These are phyloP conservation scores for Solanum rostratum DNA, from an alignment of 257 asterid genomes.

Conservation along the genomic window DNA sequence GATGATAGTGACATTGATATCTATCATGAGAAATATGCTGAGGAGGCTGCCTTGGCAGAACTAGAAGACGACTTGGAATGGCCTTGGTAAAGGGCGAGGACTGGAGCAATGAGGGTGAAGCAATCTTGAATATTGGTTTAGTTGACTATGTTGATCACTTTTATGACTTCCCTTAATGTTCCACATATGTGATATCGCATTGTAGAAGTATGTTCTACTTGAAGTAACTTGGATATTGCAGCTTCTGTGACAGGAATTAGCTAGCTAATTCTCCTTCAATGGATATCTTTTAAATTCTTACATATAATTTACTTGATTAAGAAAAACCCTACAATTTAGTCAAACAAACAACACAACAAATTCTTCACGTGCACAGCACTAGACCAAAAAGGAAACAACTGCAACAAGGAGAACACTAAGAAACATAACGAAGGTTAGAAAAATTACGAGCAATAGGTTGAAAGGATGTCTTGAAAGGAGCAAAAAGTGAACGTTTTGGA, in stretches of 20 bases:
- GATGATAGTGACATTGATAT: not conserved
- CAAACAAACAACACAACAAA: too few species aligned
- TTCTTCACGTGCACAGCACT: too few species aligned
- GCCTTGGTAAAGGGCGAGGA: not conserved
- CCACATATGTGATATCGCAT: not conserved
- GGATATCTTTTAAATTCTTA: too few species aligned
- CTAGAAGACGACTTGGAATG: not conserved
- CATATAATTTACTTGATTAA: too few species aligned
- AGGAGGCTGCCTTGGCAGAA: not conserved
- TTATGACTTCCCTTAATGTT: too few species aligned
- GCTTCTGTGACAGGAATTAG: slow-evolving; percentile 26
- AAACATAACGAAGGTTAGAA: not conserved
- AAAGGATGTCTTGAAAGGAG: slow-evolving; percentile 33
- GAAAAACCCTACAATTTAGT: too few species aligned
- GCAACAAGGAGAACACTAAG: not conserved
- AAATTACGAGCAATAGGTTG: slow-evolving; percentile 52
- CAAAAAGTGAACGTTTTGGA: slow-evolving; percentile 24
- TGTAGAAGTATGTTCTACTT: too few species aligned
- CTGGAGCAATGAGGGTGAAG: not conserved
- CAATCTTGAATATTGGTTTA: not conserved
- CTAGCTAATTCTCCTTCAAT: too few species aligned
- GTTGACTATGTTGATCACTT: not conserved
- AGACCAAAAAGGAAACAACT: too few species aligned
- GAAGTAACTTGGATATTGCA: slow-evolving; percentile 41
- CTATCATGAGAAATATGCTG: not conserved